Evolutionary conservation across 805 yeast species (phyloP).

Genomic region (Ogataea nitratoaversa): DNA sequence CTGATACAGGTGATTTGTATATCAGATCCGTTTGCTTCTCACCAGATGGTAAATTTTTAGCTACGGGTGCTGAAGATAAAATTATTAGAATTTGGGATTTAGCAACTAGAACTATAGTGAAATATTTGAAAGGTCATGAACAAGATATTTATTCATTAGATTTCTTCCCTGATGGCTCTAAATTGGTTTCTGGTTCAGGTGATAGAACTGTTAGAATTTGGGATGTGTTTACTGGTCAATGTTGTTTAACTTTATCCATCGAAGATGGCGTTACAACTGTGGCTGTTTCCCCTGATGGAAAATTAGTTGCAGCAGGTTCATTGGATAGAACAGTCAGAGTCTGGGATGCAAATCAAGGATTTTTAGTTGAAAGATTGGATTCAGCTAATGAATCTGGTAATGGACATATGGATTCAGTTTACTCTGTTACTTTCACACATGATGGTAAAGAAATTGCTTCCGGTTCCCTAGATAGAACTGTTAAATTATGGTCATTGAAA

Average conservation of each 20-base stretch:
- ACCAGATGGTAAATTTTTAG: conserved; percentile 89
- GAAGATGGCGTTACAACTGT: conserved; percentile 99
- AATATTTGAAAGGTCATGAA: conserved; percentile 88
- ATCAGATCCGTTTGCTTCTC: conserved; percentile 95
- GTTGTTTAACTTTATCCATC: conserved; percentile 81
- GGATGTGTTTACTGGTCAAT: conserved; percentile 88
- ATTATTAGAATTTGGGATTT: conserved; percentile 95
- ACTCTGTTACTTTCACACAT: conserved; percentile 89
- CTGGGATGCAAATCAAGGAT: conserved; percentile 93
- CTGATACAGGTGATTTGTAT: conserved; percentile 77
- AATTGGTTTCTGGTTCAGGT: conserved; percentile 92
- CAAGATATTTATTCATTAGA: conserved; percentile 96
- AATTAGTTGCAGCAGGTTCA: conserved; percentile 92
- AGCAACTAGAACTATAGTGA: conserved; percentile 76
- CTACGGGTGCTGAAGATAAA: conserved; percentile 91
- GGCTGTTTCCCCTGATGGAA: conserved; percentile 94
- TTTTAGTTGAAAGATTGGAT: conserved; percentile 86
- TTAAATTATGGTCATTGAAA: conserved; percentile 90
- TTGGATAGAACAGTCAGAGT: conserved; percentile 93
- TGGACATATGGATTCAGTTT: conserved; percentile 95
- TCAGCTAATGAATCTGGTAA: conserved; percentile 83
- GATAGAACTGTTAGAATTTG: conserved; percentile 95
- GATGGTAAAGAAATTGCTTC: conserved; percentile 89
- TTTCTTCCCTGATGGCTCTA: conserved; percentile 90
- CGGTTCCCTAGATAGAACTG: conserved; percentile 93